These are phyloP conservation scores for Conringia planisiliqua DNA, from an alignment of 345 rosid genomes.

Conservation along the genomic window DNA sequence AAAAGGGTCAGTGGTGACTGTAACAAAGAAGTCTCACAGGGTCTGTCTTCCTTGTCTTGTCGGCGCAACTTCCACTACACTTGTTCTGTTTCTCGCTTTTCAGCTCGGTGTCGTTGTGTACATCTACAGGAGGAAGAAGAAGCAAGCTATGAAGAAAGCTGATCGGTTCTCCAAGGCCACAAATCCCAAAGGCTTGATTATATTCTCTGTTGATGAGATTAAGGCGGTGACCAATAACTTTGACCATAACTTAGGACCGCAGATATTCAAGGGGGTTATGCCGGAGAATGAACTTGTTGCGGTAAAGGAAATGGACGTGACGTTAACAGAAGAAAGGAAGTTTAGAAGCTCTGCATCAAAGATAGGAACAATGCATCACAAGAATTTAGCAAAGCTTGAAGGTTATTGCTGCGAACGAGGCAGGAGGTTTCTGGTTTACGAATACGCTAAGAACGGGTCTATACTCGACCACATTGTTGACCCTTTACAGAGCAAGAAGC, in stretches of 20 bases:
- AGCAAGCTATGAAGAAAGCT: constrained; percentile 40
- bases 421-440: constrained; percentile 62
- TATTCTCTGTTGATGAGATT: constrained; percentile 61
- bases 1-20: constrained; percentile 21
- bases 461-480: constrained; percentile 52
- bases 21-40: constrained; percentile 12
- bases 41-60: constrained; percentile 57
- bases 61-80: constrained; percentile 53
- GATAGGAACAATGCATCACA: constrained; percentile 79
- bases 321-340: constrained; percentile 51
- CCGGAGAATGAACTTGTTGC: constrained; percentile 48
- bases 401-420: constrained; percentile 69
- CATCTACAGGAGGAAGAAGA: constrained; percentile 48
- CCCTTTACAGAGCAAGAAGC: constrained; percentile 46
- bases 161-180: constrained; percentile 36
- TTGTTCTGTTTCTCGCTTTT: constrained; percentile 42
- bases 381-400: constrained; percentile 60
- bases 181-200: constrained; percentile 53
- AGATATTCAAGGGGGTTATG: constrained; percentile 60
- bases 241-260: constrained; percentile 51
- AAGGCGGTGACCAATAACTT: constrained; percentile 54
- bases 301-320: constrained; percentile 49
- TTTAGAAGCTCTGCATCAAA: constrained; percentile 61
- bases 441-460: constrained; percentile 57
- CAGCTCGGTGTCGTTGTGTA: constrained; percentile 53